Evolutionary conservation across 768 basidiomycete species (phyloP).

Genomic region (Hypholoma sublateritium): DNA sequence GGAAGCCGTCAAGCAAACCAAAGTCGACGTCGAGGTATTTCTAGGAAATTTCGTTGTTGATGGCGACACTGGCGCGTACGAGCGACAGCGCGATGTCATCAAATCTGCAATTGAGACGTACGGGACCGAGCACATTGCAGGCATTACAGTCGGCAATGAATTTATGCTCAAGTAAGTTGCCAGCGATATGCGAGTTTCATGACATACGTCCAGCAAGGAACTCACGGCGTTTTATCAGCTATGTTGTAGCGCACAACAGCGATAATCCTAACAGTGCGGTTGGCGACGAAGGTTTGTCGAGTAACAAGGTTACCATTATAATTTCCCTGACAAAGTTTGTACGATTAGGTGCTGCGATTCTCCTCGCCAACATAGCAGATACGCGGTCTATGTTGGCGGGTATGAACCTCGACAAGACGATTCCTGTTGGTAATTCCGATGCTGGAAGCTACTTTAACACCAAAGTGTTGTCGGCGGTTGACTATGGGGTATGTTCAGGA

Average conservation of each 20-base stretch:
- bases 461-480: conserved; percentile 55
- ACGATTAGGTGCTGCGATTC: conserved; percentile 50
- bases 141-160: conserved; percentile 91
- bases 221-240: conserved; percentile 38
- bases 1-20: conserved; percentile 86
- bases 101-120: conserved; percentile 71
- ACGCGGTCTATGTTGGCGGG: conserved; percentile 52
- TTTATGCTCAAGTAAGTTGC: conserved; percentile 72
- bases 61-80: conserved; percentile 64
- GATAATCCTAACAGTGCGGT: conserved; percentile 57
- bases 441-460: conserved; percentile 85
- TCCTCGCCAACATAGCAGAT: conserved; percentile 66
- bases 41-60: conserved; percentile 65
- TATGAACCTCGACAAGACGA: conserved; percentile 58
- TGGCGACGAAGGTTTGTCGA: conserved; percentile 41
- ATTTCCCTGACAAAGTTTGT: too few species aligned
- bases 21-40: conserved; percentile 83
- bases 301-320: background rate
- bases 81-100: conserved; percentile 66
- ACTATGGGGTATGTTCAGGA: conserved; percentile 60
- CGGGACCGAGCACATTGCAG: conserved; percentile 72
- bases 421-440: conserved; percentile 81
- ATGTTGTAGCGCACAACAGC: conserved; percentile 46
- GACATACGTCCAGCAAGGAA: background rate
- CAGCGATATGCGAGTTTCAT: too few species aligned